Evolutionary conservation across 2,329 filamentous ascomycete species (phyloP).

Genomic region (Neoscytalidium dimidiatum): DNA sequence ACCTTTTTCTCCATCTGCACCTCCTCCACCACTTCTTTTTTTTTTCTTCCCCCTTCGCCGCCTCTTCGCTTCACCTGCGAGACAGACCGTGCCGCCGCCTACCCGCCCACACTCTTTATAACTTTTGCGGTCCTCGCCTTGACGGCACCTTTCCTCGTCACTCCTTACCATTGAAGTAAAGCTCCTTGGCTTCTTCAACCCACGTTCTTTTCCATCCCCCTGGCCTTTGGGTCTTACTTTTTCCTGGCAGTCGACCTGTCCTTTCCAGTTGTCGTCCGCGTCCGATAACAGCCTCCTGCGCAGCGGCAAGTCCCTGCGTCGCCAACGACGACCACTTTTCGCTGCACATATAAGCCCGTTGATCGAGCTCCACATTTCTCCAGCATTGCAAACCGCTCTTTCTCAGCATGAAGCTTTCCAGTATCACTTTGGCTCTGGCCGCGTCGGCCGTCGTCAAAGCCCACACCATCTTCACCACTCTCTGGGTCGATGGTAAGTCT

Average conservation of each 20-base stretch:
- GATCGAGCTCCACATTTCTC: not conserved
- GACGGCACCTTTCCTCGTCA: not conserved
- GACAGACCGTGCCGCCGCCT: not conserved
- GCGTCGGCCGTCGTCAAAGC: conserved; percentile 23
- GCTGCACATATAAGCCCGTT: not conserved
- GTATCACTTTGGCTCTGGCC: conserved; percentile 2
- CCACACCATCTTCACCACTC: conserved; percentile 39
- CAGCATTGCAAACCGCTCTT: not conserved
- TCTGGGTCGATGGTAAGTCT: conserved; percentile 35
- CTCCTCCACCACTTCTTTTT: conserved; percentile 2
- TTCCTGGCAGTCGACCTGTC: conserved; percentile 20
- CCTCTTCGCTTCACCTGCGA: not conserved
- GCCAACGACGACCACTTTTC: not conserved
- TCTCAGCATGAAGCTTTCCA: conserved; percentile 9
- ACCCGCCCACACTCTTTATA: conserved; percentile 3
- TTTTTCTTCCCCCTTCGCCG: not conserved
- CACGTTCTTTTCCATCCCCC: conserved; percentile 19
- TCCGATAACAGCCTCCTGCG: not conserved
- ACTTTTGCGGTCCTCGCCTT: not conserved
- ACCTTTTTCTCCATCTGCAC: not conserved
- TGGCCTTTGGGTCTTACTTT: conserved; percentile 14
- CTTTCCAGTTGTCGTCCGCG: conserved; percentile 5
- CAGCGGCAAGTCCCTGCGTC: not conserved
- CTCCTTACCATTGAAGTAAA: conserved; percentile 8
- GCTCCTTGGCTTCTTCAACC: conserved; percentile 15